These are phyloP conservation scores for Cylindrotheca closterium DNA, from an alignment of 108 stramenopile species.

Conservation along the genomic window DNA sequence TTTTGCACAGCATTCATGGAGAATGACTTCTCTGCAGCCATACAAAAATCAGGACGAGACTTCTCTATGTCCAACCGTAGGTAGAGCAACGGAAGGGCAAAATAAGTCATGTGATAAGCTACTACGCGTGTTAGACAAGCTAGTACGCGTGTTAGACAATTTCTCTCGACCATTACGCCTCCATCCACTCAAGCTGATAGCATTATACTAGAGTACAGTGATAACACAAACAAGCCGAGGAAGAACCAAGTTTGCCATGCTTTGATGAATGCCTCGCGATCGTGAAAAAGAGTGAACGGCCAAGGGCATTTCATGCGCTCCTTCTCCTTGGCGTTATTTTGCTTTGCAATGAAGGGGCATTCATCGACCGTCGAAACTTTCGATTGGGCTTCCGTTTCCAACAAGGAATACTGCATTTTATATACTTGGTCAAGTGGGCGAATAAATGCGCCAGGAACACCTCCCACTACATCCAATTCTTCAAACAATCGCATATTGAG, in stretches of 20 bases:
- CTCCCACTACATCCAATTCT: slow-evolving; percentile 79
- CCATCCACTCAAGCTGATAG: too few species aligned
- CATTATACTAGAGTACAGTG: slow-evolving; percentile 7
- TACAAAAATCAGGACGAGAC: too few species aligned
- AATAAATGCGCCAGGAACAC: slow-evolving; percentile 59
- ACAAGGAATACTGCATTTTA: not conserved
- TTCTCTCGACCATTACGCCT: too few species aligned
- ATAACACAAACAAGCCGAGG: slow-evolving; percentile 46
- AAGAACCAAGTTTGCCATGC: slow-evolving; percentile 85
- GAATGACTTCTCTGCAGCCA: too few species aligned
- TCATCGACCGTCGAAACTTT: slow-evolving; percentile 5
- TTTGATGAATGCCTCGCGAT: slow-evolving; percentile 54
- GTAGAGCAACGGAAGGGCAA: too few species aligned
- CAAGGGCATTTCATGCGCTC: slow-evolving; percentile 67
- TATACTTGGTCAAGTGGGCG: slow-evolving; percentile 62
- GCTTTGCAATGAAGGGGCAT: slow-evolving; percentile 9
- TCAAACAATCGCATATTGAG: slow-evolving; percentile 89
- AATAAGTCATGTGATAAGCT: too few species aligned
- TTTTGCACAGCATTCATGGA: too few species aligned
- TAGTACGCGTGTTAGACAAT: too few species aligned
- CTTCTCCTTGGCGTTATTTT: slow-evolving; percentile 2
- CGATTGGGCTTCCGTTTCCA: slow-evolving; percentile 1
- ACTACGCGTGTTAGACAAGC: too few species aligned
- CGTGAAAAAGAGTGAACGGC: slow-evolving; percentile 87
- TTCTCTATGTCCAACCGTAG: too few species aligned